Evolutionary conservation across 257 asterid species (phyloP).

Genomic region (Petunia secreta): DNA sequence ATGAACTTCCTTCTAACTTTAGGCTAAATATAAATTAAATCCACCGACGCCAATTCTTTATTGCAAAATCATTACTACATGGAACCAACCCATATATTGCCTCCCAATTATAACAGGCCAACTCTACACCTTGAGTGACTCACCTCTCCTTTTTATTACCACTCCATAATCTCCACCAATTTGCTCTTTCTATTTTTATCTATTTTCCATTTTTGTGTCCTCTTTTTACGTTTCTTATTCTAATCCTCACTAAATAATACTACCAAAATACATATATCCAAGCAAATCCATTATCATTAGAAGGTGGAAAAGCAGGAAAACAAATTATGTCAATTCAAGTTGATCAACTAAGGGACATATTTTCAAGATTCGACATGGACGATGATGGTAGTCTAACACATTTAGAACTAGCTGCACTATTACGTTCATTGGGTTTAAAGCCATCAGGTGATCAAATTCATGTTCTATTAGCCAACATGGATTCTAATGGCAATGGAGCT

Average conservation of each 20-base stretch:
- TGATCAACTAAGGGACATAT: constrained; percentile 63
- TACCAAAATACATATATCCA: not conserved
- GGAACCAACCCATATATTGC: not conserved
- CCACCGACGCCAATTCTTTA: constrained; percentile 27
- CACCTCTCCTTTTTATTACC: not conserved
- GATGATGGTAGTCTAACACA: constrained; percentile 92
- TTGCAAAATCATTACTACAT: not conserved
- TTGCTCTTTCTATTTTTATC: not conserved
- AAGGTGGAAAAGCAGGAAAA: not conserved
- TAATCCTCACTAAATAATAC: not conserved
- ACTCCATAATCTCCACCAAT: not conserved
- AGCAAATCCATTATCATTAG: not conserved
- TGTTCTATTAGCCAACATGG: constrained; percentile 61
- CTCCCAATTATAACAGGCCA: constrained; percentile 28
- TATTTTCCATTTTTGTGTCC: not conserved
- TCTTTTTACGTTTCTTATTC: not conserved
- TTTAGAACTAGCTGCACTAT: constrained; percentile 82
- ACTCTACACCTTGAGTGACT: constrained; percentile 1
- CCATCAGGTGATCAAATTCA: constrained; percentile 84
- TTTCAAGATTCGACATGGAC: constrained; percentile 89
- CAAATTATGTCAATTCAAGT: constrained; percentile 44
- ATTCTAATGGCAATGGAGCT: constrained; percentile 83
- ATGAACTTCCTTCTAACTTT: constrained; percentile 14
- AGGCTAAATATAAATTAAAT: constrained; percentile 15
- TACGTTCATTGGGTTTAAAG: constrained; percentile 79